These are phyloP conservation scores for Hymenoscyphus linearis DNA, from an alignment of 2,329 filamentous ascomycete genomes.

Conservation along the genomic window DNA sequence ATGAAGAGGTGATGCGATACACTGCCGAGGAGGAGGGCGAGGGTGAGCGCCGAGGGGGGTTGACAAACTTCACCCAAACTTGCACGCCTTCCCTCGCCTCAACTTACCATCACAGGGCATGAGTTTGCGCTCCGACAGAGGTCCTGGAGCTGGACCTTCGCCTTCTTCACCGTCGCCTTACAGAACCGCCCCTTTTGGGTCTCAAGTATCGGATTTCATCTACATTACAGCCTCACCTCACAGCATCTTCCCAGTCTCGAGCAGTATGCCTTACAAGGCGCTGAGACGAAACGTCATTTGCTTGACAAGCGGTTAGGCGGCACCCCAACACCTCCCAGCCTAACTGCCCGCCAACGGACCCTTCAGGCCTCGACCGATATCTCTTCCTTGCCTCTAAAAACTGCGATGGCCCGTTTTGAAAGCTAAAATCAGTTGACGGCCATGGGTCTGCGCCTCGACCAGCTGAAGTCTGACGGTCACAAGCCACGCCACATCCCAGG, in stretches of 20 bases:
- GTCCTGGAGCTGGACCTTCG: neutral
- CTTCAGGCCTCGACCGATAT: neutral
- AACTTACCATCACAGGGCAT: neutral
- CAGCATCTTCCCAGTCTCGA: neutral
- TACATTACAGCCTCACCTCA: neutral
- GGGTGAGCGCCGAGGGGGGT: neutral
- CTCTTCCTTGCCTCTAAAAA: neutral
- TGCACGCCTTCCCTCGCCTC: neutral
- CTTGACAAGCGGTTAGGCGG: neutral
- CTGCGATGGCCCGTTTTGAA: neutral
- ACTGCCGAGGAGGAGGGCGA: no score
- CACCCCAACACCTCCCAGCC: neutral
- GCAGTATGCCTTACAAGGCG: neutral
- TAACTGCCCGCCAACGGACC: neutral
- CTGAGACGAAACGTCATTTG: neutral
- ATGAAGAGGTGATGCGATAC: neutral
- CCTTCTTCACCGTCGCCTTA: neutral
- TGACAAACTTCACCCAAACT: neutral
- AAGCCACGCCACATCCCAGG: neutral
- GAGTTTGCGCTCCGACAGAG: neutral
- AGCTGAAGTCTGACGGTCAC: neutral
- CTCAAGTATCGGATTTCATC: neutral
- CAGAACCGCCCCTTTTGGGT: neutral
- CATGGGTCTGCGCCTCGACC: neutral
- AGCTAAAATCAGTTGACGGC: neutral